These are phyloP conservation scores for Trichoderma koningiopsis DNA, from an alignment of 2,329 filamentous ascomycete genomes.

Conservation along the genomic window DNA sequence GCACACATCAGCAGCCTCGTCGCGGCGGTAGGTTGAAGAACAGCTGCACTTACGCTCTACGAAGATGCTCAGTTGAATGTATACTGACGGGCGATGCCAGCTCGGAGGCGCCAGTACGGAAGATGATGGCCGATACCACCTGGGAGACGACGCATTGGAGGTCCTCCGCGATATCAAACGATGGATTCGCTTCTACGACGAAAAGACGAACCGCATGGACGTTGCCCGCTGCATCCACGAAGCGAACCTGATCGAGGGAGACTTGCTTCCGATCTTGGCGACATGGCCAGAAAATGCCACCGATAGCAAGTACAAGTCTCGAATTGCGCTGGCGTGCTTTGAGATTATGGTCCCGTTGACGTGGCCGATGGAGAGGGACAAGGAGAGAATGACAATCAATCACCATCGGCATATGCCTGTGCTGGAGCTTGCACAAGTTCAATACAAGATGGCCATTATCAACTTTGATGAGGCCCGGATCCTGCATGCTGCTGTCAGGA, in stretches of 20 bases:
- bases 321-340: constrained; percentile 80
- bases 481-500: constrained; percentile 76
- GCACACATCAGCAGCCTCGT: constrained; percentile 93
- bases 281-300: constrained; percentile 74
- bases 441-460: constrained; percentile 86
- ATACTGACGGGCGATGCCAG: constrained; percentile 47
- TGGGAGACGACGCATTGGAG: constrained; percentile 90
- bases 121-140: constrained; percentile 78
- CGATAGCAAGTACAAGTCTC: constrained; percentile 74
- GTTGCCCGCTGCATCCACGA: constrained; percentile 91
- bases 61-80: not conserved
- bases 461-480: constrained; percentile 78
- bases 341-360: constrained; percentile 91
- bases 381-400: constrained; percentile 83
- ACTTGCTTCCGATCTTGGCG: constrained; percentile 86
- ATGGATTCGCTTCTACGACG: constrained; percentile 94
- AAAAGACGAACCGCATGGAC: constrained; percentile 90
- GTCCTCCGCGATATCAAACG: constrained; percentile 90
- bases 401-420: constrained; percentile 91
- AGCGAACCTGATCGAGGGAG: constrained; percentile 86
- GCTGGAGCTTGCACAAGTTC: constrained; percentile 81
- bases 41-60: not conserved
- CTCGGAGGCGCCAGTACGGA: constrained; percentile 81
- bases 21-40: constrained; percentile 70
- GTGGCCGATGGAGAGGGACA: constrained; percentile 84